Evolutionary conservation across 2,329 filamentous ascomycete genomes (phyloP).

Genomic region (Alternaria solani): DNA sequence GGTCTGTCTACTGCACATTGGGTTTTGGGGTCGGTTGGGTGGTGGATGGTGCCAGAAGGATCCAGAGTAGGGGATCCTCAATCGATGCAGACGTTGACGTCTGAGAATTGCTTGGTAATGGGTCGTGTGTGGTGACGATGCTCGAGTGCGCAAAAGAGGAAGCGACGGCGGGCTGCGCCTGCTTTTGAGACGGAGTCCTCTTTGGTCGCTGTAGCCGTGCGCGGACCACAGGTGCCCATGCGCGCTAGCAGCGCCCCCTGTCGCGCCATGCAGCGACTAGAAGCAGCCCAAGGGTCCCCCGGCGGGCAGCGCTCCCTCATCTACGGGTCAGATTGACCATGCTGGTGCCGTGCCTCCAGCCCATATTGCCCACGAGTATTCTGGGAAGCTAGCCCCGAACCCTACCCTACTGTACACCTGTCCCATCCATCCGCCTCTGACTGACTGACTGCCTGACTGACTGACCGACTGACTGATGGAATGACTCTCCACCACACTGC

Average conservation of each 20-base stretch:
- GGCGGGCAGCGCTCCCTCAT: conserved; percentile 35
- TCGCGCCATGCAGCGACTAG: conserved; percentile 29
- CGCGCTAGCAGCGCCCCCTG: conserved; percentile 21
- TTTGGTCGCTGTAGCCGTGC: conserved; percentile 20
- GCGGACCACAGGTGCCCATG: conserved; percentile 26
- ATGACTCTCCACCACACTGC: too few species aligned
- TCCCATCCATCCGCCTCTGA: background rate
- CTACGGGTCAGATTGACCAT: conserved; percentile 39
- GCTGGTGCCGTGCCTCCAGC: conserved; percentile 29
- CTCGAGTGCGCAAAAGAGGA: conserved; percentile 26
- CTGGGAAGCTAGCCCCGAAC: conserved; percentile 25
- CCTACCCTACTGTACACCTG: conserved; percentile 1
- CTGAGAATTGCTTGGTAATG: conserved; percentile 40
- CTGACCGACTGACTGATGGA: too few species aligned
- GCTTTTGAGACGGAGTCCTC: conserved; percentile 29
- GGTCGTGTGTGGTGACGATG: conserved; percentile 33
- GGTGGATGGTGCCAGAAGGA: conserved; percentile 46
- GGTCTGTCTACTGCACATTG: conserved; percentile 50
- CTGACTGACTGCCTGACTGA: too few species aligned
- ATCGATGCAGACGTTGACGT: conserved; percentile 30
- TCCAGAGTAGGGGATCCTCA: conserved; percentile 38
- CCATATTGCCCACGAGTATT: conserved; percentile 29
- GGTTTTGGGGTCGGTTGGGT: conserved; percentile 25
- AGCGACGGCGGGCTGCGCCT: conserved; percentile 30
- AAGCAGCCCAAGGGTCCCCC: conserved; percentile 28